A percentile compares a stretch with the other conserved stretches of the same genome.
phyloP scores from a whole-genome alignment of 2,329 filamentous ascomycete species.

The Aspergillus luchuensis region DNA sequence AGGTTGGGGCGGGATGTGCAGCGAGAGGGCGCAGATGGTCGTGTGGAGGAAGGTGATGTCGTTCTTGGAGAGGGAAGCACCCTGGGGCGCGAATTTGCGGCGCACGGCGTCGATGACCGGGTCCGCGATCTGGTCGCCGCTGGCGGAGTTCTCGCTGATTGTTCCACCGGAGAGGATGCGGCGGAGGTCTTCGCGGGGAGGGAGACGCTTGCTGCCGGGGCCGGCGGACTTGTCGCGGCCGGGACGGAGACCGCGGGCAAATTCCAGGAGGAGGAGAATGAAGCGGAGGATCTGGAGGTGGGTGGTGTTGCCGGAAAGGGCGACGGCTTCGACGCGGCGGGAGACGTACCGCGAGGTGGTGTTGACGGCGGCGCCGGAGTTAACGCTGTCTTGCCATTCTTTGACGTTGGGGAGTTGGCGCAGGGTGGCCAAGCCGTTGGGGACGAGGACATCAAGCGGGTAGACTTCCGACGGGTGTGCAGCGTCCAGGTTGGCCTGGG shows the following conservation, averaged over 20 bases:
- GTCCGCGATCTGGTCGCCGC: constrained; percentile 35
- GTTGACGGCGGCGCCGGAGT: constrained; percentile 37
- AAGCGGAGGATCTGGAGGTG: constrained; percentile 49
- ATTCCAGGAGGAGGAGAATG: constrained; percentile 48
- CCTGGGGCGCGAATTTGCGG: constrained; percentile 44
- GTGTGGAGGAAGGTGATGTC: constrained; percentile 48
- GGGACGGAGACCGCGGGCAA: constrained; percentile 40
- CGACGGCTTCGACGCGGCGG: constrained; percentile 43
- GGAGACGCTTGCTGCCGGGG: constrained; percentile 44
- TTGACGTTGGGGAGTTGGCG: constrained; percentile 44
- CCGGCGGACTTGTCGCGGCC: constrained; percentile 28
- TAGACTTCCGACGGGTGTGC: constrained; percentile 51
- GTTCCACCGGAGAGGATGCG: constrained; percentile 36
- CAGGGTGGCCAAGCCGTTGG: constrained; percentile 44
- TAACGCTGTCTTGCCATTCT: constrained; percentile 46
- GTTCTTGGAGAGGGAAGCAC: constrained; percentile 38
- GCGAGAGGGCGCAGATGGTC: constrained; percentile 49
- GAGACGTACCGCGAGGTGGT: constrained; percentile 49
- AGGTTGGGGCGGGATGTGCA: constrained; percentile 49
- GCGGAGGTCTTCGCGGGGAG: constrained; percentile 43
- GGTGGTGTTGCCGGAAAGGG: constrained; percentile 42
- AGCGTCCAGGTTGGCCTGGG: constrained; percentile 45
- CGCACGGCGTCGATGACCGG: constrained; percentile 45
- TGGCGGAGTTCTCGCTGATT: constrained; percentile 18
- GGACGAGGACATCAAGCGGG: constrained; percentile 45